phyloP scores from a whole-genome alignment of 768 basidiomycete genomes.

The Kwoniella sp. region DNA sequence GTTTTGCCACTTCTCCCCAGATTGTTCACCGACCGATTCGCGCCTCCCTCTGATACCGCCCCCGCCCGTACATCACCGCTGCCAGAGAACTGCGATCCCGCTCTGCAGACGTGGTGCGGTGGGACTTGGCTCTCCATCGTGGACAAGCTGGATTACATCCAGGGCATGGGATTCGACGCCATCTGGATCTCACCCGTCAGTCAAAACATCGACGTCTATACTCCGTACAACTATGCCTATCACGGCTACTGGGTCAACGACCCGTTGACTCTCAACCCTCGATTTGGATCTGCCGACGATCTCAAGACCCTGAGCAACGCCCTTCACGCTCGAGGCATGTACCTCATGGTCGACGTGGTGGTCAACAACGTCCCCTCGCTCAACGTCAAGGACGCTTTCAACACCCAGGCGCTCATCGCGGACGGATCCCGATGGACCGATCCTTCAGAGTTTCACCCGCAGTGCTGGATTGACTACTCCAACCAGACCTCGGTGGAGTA shows the following conservation, averaged over 20 bases:
- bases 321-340: constrained; percentile 71
- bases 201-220: constrained; percentile 60
- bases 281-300: constrained; percentile 71
- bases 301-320: constrained; percentile 64
- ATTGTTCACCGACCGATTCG: constrained; percentile 71
- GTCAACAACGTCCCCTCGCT: constrained; percentile 75
- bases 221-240: constrained; percentile 75
- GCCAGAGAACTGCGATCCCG: constrained; percentile 56
- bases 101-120: constrained; percentile 69
- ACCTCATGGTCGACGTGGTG: constrained; percentile 79
- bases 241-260: constrained; percentile 60
- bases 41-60: constrained; percentile 58
- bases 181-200: constrained; percentile 46
- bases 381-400: constrained; percentile 48
- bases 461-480: constrained; percentile 66
- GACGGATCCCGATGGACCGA: constrained; percentile 38
- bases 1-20: constrained; percentile 9
- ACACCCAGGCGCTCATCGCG: constrained; percentile 18
- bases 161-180: constrained; percentile 66
- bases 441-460: constrained; percentile 64
- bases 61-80: constrained; percentile 48
- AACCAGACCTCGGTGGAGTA: constrained; percentile 53
- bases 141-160: constrained; percentile 76
- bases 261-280: constrained; percentile 62
- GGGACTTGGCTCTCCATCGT: constrained; percentile 72